phyloP scores from a whole-genome alignment of 129 eudicot genomes.

The Centrapalus pauciflorus region DNA sequence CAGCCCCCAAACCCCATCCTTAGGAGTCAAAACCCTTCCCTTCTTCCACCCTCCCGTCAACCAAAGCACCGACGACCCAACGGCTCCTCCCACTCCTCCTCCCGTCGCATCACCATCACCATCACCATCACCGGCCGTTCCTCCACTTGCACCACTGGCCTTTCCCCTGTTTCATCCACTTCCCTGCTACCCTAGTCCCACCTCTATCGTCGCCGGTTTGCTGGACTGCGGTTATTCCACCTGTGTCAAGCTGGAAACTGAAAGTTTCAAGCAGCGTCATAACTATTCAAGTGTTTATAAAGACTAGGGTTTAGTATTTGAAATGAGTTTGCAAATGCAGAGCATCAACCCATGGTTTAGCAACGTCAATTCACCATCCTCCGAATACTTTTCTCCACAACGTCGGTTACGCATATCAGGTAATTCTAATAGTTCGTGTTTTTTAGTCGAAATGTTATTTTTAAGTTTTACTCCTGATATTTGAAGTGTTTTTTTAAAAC shows the following conservation, averaged over 20 bases:
- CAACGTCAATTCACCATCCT: conserved; percentile 5
- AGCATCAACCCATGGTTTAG: conserved; percentile 21
- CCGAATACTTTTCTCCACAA: not conserved
- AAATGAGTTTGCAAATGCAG: conserved; percentile 27
- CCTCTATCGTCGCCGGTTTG: conserved; percentile 6
- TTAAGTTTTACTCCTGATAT: not conserved
- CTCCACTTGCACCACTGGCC: too few relatives aligned
- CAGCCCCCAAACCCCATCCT: too few relatives aligned
- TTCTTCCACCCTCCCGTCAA: too few relatives aligned
- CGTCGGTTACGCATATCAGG: conserved; percentile 20
- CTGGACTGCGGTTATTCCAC: not conserved
- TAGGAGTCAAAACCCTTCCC: too few relatives aligned
- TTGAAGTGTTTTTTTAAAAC: not conserved
- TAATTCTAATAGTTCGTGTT: not conserved
- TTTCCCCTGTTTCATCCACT: too few relatives aligned
- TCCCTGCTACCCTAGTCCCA: not conserved
- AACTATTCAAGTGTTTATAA: not conserved
- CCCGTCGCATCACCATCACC: too few relatives aligned
- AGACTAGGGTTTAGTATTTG: conserved; percentile 11
- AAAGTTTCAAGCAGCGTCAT: not conserved
- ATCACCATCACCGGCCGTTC: too few relatives aligned
- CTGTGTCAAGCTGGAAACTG: not conserved
- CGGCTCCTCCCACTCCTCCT: too few relatives aligned
- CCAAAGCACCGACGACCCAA: too few relatives aligned
- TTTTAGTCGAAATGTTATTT: not conserved